Evolutionary conservation across 257 asterid species (phyloP).

Genomic region (Prunella vulgaris): DNA sequence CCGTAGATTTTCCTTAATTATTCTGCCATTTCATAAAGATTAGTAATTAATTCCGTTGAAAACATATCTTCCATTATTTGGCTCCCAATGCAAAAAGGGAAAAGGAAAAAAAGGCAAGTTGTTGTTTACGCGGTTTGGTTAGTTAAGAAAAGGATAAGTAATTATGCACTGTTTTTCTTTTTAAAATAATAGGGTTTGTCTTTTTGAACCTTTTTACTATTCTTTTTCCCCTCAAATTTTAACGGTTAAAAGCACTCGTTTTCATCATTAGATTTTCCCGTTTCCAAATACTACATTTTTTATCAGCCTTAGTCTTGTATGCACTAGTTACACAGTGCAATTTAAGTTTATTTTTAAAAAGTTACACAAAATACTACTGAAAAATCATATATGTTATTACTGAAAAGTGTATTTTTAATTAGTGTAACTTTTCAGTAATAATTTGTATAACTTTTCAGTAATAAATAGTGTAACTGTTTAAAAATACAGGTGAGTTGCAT

Average conservation of each 20-base stretch:
- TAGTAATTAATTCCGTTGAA: neutral
- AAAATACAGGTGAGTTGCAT: too few species aligned
- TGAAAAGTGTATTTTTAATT: too few species aligned
- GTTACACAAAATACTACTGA: too few species aligned
- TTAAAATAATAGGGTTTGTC: constrained; percentile 3
- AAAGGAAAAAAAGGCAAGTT: constrained; percentile 3
- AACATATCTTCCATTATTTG: neutral
- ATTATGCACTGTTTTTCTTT: neutral
- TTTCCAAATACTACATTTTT: too few species aligned
- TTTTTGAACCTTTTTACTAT: constrained; percentile 6
- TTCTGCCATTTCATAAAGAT: neutral
- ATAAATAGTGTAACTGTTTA: too few species aligned
- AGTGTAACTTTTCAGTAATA: too few species aligned
- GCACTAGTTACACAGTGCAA: too few species aligned
- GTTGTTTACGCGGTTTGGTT: constrained; percentile 51
- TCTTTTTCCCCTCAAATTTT: neutral
- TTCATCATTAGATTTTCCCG: constrained; percentile 6
- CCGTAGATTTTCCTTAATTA: constrained; percentile 9
- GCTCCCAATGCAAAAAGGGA: constrained; percentile 11
- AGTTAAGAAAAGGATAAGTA: constrained; percentile 29
- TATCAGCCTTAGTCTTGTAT: too few species aligned
- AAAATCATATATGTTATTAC: too few species aligned
- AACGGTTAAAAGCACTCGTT: neutral
- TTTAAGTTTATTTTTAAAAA: too few species aligned
- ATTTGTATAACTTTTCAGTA: too few species aligned